Percentiles rank a stretch among this genome's conserved stretches.
Conservation (phyloP, 1,139 yeast genomes). For the Nakaseomyces kungkrabaensis region DNA sequence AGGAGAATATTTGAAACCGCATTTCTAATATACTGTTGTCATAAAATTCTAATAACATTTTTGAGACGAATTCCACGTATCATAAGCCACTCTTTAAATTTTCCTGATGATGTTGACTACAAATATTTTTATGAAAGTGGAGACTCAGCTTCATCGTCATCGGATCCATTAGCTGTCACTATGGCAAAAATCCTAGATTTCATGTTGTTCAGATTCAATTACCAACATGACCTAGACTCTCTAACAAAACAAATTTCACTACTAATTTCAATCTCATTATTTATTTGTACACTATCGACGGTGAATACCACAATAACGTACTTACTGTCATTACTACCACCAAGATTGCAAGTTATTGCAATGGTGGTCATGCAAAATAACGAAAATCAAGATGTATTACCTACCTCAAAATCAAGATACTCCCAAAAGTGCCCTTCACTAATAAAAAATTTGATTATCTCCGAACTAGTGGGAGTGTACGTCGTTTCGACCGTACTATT, state of each 20-base stretch:
- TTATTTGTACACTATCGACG: conserved; percentile 57
- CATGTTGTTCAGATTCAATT: conserved; percentile 28
- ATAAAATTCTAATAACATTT: conserved; percentile 22
- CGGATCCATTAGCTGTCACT: conserved; percentile 60
- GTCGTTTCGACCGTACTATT: conserved; percentile 72
- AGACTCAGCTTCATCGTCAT: conserved; percentile 11
- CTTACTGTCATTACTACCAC: conserved; percentile 27
- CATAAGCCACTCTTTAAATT: conserved; percentile 11
- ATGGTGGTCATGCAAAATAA: conserved; percentile 20
- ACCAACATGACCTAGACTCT: conserved; percentile 38
- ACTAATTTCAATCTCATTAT: conserved; percentile 53
- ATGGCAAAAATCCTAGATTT: conserved; percentile 40
- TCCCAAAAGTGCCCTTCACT: conserved; percentile 21
- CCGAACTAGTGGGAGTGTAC: conserved; percentile 69
- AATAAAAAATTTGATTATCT: conserved; percentile 41
- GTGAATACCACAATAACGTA: conserved; percentile 43
- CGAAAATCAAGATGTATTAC: conserved; percentile 16
- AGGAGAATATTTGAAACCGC: conserved; percentile 18
- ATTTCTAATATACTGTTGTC: conserved; percentile 24
- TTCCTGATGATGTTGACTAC: conserved; percentile 18
- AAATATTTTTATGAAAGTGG: conserved; percentile 12
- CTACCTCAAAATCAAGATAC: conserved; percentile 6
- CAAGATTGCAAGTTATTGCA: conserved; percentile 22
- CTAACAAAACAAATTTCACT: conserved; percentile 58
- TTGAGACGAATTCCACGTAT: conserved; percentile 20